phyloP scores from a whole-genome alignment of 1,284 basidiomycete genomes.

The Apiotrichum gamsii region DNA sequence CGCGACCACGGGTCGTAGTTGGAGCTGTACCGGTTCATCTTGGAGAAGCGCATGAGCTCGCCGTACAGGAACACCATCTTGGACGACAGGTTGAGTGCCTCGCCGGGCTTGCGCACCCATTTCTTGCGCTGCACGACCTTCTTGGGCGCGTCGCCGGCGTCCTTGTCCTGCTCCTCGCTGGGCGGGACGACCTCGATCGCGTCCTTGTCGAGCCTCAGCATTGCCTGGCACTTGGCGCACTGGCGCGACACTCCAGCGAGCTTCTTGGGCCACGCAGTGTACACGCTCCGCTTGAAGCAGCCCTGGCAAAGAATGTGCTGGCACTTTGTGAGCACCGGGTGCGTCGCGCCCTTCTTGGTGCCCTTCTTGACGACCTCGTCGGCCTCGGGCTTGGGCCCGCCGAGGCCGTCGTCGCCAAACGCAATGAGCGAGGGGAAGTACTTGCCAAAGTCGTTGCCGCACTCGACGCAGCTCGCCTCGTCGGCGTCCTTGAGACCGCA shows the following conservation, averaged over 20 bases:
- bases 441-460: slow-evolving; percentile 66
- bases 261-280: slow-evolving; percentile 70
- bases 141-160: slow-evolving; percentile 50
- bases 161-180: slow-evolving; percentile 44
- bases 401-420: slow-evolving; percentile 51
- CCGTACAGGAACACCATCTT: slow-evolving; percentile 73
- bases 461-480: slow-evolving; percentile 80
- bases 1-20: slow-evolving; percentile 71
- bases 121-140: slow-evolving; percentile 51
- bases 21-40: slow-evolving; percentile 68
- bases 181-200: slow-evolving; percentile 67
- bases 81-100: slow-evolving; percentile 69
- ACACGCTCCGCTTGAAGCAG: slow-evolving; percentile 72
- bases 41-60: slow-evolving; percentile 70
- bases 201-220: slow-evolving; percentile 56
- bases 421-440: slow-evolving; percentile 41
- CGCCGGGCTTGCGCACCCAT: slow-evolving; percentile 64
- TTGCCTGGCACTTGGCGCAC: slow-evolving; percentile 69
- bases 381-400: slow-evolving; percentile 41
- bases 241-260: slow-evolving; percentile 55
- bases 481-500: slow-evolving; percentile 68
- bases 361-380: slow-evolving; percentile 27
- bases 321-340: slow-evolving; percentile 73
- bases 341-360: slow-evolving; percentile 35
- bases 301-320: slow-evolving; percentile 82